Evolutionary conservation across 2,329 filamentous ascomycete species (phyloP).

Genomic region (Phialemoniopsis sp.): DNA sequence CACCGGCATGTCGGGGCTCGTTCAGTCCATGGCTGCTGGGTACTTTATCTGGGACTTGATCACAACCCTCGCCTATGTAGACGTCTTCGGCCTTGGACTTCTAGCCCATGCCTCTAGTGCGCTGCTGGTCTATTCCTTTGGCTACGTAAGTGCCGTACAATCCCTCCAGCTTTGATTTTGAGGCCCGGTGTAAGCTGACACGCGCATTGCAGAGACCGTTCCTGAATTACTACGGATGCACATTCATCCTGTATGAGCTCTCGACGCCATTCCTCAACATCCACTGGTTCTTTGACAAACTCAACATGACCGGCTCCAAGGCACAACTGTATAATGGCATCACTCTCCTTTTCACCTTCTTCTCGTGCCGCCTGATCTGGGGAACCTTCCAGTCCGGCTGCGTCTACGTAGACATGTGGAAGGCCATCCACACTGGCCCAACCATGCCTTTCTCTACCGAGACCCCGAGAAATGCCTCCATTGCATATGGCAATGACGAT

Average conservation of each 20-base stretch:
- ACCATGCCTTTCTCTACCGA: constrained; percentile 22
- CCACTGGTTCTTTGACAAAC: constrained; percentile 90
- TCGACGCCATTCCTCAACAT: constrained; percentile 82
- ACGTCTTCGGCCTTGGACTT: constrained; percentile 72
- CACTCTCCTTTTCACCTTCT: constrained; percentile 68
- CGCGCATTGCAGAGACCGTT: constrained; percentile 63
- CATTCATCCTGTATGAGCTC: constrained; percentile 85
- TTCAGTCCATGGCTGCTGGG: constrained; percentile 72
- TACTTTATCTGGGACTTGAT: constrained; percentile 84
- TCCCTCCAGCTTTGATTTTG: neutral
- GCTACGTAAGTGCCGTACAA: constrained; percentile 60
- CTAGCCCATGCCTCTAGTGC: constrained; percentile 74
- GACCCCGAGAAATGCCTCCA: constrained; percentile 23
- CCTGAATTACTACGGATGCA: constrained; percentile 75
- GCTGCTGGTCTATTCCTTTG: constrained; percentile 69
- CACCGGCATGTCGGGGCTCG: constrained; percentile 64
- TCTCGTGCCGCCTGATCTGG: constrained; percentile 72
- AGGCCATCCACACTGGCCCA: constrained; percentile 43
- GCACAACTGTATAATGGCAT: constrained; percentile 77
- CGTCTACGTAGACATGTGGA: constrained; percentile 68
- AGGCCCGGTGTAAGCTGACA: no score
- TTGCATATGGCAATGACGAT: constrained; percentile 25
- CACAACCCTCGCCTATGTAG: constrained; percentile 62
- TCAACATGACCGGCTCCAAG: constrained; percentile 71
- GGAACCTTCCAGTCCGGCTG: constrained; percentile 68